Conservation (phyloP, 805 yeast species). For the Wickerhamomyces queroliae region DNA sequence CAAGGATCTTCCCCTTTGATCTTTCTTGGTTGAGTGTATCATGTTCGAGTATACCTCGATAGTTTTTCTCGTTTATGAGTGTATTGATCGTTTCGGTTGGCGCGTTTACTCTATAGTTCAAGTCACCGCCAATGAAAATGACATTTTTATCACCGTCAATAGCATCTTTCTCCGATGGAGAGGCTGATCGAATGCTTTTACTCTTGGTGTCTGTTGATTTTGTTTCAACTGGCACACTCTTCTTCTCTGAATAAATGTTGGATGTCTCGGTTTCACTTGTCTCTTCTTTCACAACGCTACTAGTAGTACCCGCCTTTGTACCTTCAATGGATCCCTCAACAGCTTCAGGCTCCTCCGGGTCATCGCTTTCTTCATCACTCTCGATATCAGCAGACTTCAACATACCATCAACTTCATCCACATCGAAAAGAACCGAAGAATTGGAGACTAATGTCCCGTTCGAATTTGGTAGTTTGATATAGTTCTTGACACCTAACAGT, state of each 20-base stretch:
- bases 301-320: background rate
- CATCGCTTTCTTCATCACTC: constrained; percentile 9
- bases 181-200: no score
- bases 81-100: constrained; percentile 24
- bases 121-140: constrained; percentile 44
- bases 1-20: constrained; percentile 28
- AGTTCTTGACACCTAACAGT: constrained; percentile 30
- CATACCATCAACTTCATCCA: constrained; percentile 20
- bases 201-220: no score
- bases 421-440: constrained; percentile 21
- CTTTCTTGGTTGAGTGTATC: constrained; percentile 38
- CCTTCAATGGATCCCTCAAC: constrained; percentile 9
- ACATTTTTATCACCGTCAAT: constrained; percentile 15
- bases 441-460: constrained; percentile 19
- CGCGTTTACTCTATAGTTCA: constrained; percentile 42
- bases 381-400: constrained; percentile 9
- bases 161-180: constrained; percentile 1
- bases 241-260: no score
- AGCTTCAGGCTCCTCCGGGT: background rate
- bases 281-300: background rate
- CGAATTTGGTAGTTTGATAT: constrained; percentile 20
- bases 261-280: background rate
- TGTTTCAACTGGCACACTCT: no score
- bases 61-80: constrained; percentile 24
- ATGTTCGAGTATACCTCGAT: constrained; percentile 29